These are phyloP conservation scores for Glaciozyma martinii DNA, from an alignment of 768 basidiomycete species.

Conservation along the genomic window DNA sequence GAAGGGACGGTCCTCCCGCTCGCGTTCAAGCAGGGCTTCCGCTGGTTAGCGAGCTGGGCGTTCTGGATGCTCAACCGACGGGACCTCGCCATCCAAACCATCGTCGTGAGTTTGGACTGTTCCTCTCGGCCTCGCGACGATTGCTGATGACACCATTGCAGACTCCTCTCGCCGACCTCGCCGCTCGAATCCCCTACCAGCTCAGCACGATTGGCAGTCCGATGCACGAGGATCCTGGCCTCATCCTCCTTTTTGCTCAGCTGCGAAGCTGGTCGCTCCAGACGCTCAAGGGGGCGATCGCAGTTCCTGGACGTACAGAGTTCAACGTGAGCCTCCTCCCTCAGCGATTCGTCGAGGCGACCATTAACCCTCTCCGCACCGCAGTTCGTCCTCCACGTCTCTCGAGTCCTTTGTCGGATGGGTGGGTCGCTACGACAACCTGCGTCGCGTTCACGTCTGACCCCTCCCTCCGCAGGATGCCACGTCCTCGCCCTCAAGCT, in stretches of 20 bases:
- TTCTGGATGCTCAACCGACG: conserved; percentile 86
- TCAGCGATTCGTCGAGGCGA: not conserved
- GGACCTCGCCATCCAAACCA: conserved; percentile 79
- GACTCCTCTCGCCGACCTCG: conserved; percentile 33
- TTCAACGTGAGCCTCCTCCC: conserved; percentile 50
- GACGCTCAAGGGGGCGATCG: conserved; percentile 82
- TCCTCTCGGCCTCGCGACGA: too few species aligned
- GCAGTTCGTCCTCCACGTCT: conserved; percentile 80
- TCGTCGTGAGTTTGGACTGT: conserved; percentile 54
- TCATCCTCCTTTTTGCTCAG: conserved; percentile 81
- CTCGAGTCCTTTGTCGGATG: conserved; percentile 87
- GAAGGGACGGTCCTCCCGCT: conserved; percentile 67
- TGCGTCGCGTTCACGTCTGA: not conserved
- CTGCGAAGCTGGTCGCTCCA: conserved; percentile 83
- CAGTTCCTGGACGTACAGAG: conserved; percentile 76
- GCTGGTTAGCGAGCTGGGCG: conserved; percentile 91
- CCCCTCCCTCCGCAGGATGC: conserved; percentile 55
- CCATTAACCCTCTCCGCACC: not conserved
- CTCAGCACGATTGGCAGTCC: conserved; percentile 61
- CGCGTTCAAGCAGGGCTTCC: conserved; percentile 77
- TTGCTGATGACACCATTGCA: not conserved
- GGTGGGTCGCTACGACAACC: conserved; percentile 47
- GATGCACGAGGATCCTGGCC: conserved; percentile 86
- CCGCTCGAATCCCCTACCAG: conserved; percentile 10
- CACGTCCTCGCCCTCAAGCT: conserved; percentile 85